Conservation (phyloP, 2,329 filamentous ascomycete genomes). For the Aspergillus sp. region DNA sequence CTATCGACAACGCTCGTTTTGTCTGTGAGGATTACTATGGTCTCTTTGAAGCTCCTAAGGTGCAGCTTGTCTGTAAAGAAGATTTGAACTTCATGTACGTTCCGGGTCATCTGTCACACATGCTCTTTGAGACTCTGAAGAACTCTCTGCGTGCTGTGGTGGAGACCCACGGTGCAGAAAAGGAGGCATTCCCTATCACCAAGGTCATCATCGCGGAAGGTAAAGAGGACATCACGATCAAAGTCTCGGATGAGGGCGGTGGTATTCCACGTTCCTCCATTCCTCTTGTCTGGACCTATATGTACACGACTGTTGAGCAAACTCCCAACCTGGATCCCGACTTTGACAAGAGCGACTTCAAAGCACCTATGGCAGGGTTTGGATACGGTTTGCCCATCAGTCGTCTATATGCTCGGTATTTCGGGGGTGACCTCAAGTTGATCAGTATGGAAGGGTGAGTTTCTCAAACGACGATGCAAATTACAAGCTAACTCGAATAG, state of each 20-base stretch:
- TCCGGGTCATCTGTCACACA: slow-evolving; percentile 96
- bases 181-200: slow-evolving; percentile 93
- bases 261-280: slow-evolving; percentile 93
- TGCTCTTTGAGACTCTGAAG: slow-evolving; percentile 99
- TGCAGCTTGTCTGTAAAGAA: slow-evolving; percentile 93
- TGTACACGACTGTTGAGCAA: slow-evolving; percentile 98
- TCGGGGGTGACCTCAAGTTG: slow-evolving; percentile 93
- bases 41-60: slow-evolving; percentile 92
- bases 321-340: slow-evolving; percentile 94
- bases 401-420: slow-evolving; percentile 91
- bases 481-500: slow-evolving; percentile 52
- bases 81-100: slow-evolving; percentile 99
- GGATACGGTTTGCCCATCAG: slow-evolving; percentile 97
- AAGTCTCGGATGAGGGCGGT: slow-evolving; percentile 94
- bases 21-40: slow-evolving; percentile 99
- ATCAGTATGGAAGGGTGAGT: slow-evolving; percentile 97
- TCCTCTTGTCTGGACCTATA: slow-evolving; percentile 99
- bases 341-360: slow-evolving; percentile 99
- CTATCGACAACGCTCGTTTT: slow-evolving; percentile 98
- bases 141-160: slow-evolving; percentile 97
- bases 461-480: background rate
- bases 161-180: slow-evolving; percentile 91
- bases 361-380: slow-evolving; percentile 98
- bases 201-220: slow-evolving; percentile 98
- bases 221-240: slow-evolving; percentile 98